Conservation (phyloP, 2,329 filamentous ascomycete genomes). For the Exophiala sideris region DNA sequence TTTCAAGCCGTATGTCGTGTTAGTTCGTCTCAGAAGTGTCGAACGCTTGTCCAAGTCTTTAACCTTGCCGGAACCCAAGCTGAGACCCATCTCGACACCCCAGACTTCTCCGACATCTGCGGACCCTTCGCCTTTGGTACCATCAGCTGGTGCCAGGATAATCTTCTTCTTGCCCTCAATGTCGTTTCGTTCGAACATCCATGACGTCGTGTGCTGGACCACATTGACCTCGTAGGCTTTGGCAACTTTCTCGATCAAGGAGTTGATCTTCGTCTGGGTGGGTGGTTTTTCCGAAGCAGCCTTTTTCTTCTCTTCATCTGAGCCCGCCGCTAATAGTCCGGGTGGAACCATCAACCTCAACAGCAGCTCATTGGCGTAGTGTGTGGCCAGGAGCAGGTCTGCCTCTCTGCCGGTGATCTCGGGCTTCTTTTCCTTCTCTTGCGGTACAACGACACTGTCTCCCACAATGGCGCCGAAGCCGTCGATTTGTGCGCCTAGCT, state of each 20-base stretch:
- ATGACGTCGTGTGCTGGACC: constrained; percentile 97
- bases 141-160: constrained; percentile 75
- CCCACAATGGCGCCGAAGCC: constrained; percentile 96
- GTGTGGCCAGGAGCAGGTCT: constrained; percentile 82
- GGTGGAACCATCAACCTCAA: constrained; percentile 87
- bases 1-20: constrained; percentile 89
- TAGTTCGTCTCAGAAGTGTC: constrained; percentile 89
- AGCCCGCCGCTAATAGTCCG: constrained; percentile 75
- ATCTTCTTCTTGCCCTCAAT: constrained; percentile 99
- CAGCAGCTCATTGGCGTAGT: constrained; percentile 95
- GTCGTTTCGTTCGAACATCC: constrained; percentile 94
- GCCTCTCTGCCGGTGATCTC: constrained; percentile 72
- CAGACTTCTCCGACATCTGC: constrained; percentile 91
- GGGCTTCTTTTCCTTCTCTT: constrained; percentile 59
- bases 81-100: constrained; percentile 95
- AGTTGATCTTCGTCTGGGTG: constrained; percentile 81
- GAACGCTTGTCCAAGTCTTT: constrained; percentile 85
- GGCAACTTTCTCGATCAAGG: constrained; percentile 83
- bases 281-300: constrained; percentile 76
- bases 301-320: constrained; percentile 95
- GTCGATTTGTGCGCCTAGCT: constrained; percentile 98
- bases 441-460: constrained; percentile 75
- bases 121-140: constrained; percentile 82
- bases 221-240: constrained; percentile 88
- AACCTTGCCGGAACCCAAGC: constrained; percentile 86